Evolutionary conservation across 441 rosid genomes (phyloP), one percentile per base, ranked within the genome.

Genomic region (Erodium moschatum): DNA sequence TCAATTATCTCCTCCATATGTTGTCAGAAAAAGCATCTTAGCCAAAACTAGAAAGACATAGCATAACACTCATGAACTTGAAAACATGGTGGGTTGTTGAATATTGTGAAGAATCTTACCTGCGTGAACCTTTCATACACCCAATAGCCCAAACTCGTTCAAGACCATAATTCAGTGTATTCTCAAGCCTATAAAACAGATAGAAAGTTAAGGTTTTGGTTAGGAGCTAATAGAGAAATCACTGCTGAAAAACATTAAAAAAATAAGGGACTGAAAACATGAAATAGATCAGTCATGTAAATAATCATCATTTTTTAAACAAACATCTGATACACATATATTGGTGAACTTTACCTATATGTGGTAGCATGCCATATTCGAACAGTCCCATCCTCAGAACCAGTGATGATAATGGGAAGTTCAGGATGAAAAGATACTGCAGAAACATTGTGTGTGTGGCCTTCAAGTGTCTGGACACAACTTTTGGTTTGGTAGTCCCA

Each of bases 101-200:
- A 20, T 20, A 58, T 19, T 19, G 29, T 9, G 27, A 11, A 19
- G 29, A 20, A 58, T 73, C 86, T 80, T 80, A 94, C 99, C 89
- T 82, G 66, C 85, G 87, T 40, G 92, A 89, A 29, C 89, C 77
- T 81, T 84, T 94, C 78, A 81, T 81, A 84, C 80, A 84, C 46
- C 90, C 97, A 61, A 88, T 67, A 27, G 89, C 84, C 99, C 99
- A 88, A 44, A 91, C 97, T 77, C 99, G 78, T 83, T 83, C 92
- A 74, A 94, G 92, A 64, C 92, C 97, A 74, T 86, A 91, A 79
- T 86, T 87, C 78, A 89, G 71, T 20, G 96, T 94, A 70, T 87
- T 85, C 81, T 91, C 94, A 46, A 91, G 91, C 87, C 97, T 94
- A 86, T n/a, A 75, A 75, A 46, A 24, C 42, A 67, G 68, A 5